Conservation (phyloP, 2,329 filamentous ascomycete genomes). For the Apiospora kogelbergensis region DNA sequence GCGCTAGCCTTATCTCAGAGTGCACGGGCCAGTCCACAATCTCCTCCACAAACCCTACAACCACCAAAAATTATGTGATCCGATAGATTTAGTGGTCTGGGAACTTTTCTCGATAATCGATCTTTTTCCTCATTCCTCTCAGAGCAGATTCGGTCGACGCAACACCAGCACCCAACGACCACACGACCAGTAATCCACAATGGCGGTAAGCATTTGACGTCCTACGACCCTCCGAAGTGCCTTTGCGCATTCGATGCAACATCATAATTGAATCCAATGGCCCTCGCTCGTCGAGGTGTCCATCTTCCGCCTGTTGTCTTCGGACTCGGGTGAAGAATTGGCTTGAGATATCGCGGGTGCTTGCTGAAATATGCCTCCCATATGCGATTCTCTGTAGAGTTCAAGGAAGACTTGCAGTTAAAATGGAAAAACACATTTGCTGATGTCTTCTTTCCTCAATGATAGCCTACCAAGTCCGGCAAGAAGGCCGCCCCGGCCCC, state of each 20-base stretch:
- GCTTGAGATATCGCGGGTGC: constrained; percentile 55
- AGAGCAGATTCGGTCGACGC: constrained; percentile 34
- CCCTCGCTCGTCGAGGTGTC: constrained; percentile 35
- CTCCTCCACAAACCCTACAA: constrained; percentile 24
- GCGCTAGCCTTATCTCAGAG: neutral
- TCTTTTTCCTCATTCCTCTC: constrained; percentile 32
- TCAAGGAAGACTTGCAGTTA: constrained; percentile 74
- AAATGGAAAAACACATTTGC: constrained; percentile 76
- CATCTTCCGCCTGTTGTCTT: constrained; percentile 42
- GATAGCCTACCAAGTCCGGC: constrained; percentile 97
- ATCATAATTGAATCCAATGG: constrained; percentile 22
- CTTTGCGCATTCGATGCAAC: constrained; percentile 26
- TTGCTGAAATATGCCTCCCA: constrained; percentile 55
- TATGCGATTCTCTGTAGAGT: constrained; percentile 77
- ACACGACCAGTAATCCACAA: constrained; percentile 53
- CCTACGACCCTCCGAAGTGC: constrained; percentile 30
- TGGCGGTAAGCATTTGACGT: constrained; percentile 54
- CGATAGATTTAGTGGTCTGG: constrained; percentile 4
- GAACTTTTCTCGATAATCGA: constrained; percentile 30
- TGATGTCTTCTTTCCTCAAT: constrained; percentile 99
- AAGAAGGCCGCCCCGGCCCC: constrained; percentile 98
- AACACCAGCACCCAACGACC: constrained; percentile 44
- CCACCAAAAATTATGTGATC: constrained; percentile 14
- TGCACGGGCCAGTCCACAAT: constrained; percentile 14
- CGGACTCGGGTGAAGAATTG: constrained; percentile 59